These are phyloP conservation scores for Oehlia diaphana DNA, from an alignment of 192 early-diverging fungal species.

Conservation along the genomic window DNA sequence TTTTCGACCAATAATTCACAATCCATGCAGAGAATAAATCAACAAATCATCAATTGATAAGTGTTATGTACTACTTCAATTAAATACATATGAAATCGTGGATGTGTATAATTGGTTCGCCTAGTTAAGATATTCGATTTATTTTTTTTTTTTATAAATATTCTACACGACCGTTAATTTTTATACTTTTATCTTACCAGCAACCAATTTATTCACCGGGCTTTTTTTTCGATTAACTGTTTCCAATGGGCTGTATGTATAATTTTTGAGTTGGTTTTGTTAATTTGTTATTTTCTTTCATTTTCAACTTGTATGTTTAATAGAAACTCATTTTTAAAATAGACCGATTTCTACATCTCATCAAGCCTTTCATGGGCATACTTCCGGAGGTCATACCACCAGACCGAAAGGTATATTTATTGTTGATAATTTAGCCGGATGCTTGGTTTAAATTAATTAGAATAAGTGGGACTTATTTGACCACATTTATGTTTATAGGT, in stretches of 20 bases:
- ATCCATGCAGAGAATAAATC: background rate
- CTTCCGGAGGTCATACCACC: constrained; percentile 97
- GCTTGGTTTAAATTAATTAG: background rate
- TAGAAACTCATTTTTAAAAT: constrained; percentile 9
- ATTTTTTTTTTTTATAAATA: background rate
- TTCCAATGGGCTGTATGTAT: constrained; percentile 19
- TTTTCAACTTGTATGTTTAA: background rate
- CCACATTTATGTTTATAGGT: constrained; percentile 51
- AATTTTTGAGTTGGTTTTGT: background rate
- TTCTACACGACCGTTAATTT: background rate
- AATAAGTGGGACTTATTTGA: background rate
- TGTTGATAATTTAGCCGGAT: background rate
- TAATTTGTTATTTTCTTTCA: background rate
- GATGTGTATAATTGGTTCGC: background rate
- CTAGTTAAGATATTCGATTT: background rate
- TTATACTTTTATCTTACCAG: background rate
- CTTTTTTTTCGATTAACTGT: constrained; percentile 13
- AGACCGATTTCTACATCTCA: constrained; percentile 95
- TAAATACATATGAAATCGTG: constrained; percentile 2
- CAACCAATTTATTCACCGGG: background rate
- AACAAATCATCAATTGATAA: constrained; percentile 22
- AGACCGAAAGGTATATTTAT: constrained; percentile 83
- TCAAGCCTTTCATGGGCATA: constrained; percentile 96
- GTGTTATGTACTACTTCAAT: background rate
- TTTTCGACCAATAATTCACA: too few relatives aligned